A percentile compares a stretch with the other conserved stretches of the same genome.
Evolutionary conservation across 768 basidiomycete species (phyloP).

Genomic region (Termitomyces sp.): DNA sequence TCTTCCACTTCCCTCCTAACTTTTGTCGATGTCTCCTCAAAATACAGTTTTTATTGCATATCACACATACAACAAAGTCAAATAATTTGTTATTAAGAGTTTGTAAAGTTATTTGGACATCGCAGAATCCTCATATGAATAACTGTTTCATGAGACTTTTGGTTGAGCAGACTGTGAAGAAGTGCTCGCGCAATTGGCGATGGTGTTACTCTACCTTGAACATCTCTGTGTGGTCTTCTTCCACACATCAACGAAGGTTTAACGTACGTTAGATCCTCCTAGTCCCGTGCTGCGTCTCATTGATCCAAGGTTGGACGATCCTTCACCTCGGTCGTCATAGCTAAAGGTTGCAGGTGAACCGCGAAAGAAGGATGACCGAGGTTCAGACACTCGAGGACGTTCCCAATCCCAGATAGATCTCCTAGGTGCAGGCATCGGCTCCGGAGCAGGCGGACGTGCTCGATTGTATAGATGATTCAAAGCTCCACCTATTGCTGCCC

Average conservation of each 20-base stretch:
- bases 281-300: slow-evolving; percentile 77
- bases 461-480: slow-evolving; percentile 53
- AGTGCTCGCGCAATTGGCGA: no score
- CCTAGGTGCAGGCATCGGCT: slow-evolving; percentile 10
- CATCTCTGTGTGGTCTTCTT: neutral
- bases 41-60: neutral
- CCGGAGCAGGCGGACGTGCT: slow-evolving; percentile 10
- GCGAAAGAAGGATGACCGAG: slow-evolving; percentile 22
- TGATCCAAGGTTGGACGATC: slow-evolving; percentile 59
- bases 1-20: neutral
- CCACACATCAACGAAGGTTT: slow-evolving; percentile 1
- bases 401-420: slow-evolving; percentile 55
- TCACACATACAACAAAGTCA: neutral
- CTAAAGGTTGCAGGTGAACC: slow-evolving; percentile 18
- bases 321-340: slow-evolving; percentile 57
- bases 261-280: slow-evolving; percentile 73
- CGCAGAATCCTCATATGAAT: no score
- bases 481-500: slow-evolving; percentile 67
- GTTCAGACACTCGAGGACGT: slow-evolving; percentile 26
- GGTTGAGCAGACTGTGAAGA: neutral
- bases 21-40: neutral
- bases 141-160: neutral
- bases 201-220: neutral
- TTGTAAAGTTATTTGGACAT: neutral
- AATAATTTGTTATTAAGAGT: neutral